phyloP scores from a whole-genome alignment of 306 rosid genomes.

The Psophocarpus tetragonolobus region DNA sequence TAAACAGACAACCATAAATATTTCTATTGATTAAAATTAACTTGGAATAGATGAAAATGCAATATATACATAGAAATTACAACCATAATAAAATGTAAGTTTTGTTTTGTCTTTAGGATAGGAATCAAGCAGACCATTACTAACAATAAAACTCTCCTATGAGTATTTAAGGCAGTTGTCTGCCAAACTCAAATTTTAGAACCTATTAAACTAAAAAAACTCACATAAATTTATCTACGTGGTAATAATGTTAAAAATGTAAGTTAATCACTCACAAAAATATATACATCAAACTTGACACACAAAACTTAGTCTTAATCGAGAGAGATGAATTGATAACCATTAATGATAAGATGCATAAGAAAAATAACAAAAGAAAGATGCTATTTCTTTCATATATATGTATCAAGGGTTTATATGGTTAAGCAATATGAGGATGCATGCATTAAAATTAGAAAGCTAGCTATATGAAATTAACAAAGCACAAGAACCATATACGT shows the following conservation, averaged over 20 bases:
- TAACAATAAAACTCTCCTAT: too few species aligned
- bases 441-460: not conserved
- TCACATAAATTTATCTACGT: too few species aligned
- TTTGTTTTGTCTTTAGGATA: too few species aligned
- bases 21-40: not conserved
- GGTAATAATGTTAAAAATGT: not conserved
- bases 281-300: not conserved
- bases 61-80: not conserved
- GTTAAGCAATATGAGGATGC: not conserved
- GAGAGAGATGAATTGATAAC: not conserved
- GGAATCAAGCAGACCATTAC: too few species aligned
- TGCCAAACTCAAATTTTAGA: too few species aligned
- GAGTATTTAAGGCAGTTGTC: too few species aligned
- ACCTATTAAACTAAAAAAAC: too few species aligned
- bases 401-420: not conserved
- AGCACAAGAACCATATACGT: not conserved
- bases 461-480: not conserved
- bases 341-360: not conserved
- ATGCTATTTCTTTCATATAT: not conserved
- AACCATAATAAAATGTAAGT: too few species aligned
- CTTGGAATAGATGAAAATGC: not conserved
- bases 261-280: not conserved
- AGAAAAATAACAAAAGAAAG: not conserved
- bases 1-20: not conserved
- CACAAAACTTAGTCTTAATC: not conserved